Conservation (phyloP, 2,329 filamentous ascomycete genomes). For the Botrytis porri region DNA sequence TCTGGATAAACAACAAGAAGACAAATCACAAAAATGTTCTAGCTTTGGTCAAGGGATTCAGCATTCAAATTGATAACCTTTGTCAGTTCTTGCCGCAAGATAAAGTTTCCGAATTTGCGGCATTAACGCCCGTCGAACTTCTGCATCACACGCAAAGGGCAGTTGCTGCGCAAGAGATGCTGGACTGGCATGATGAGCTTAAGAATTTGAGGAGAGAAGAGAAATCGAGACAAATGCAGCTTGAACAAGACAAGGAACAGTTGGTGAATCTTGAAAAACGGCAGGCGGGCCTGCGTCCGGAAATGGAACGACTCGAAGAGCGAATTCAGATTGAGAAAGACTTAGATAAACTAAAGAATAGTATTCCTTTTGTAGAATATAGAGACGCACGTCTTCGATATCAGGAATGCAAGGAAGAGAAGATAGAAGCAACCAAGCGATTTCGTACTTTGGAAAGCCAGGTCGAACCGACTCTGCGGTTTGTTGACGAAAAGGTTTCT, state of each 20-base stretch:
- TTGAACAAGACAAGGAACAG: slow-evolving; percentile 57
- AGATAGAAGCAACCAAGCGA: slow-evolving; percentile 53
- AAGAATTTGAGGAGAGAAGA: slow-evolving; percentile 68
- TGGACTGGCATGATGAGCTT: slow-evolving; percentile 71
- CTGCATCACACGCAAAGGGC: slow-evolving; percentile 84
- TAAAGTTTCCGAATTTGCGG: slow-evolving; percentile 90
- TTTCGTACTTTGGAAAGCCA: slow-evolving; percentile 58
- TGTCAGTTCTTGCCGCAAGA: slow-evolving; percentile 98
- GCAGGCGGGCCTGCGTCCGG: slow-evolving; percentile 69
- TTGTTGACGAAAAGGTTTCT: slow-evolving; percentile 65
- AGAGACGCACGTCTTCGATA: slow-evolving; percentile 50
- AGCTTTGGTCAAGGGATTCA: slow-evolving; percentile 64
- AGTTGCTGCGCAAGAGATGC: slow-evolving; percentile 78
- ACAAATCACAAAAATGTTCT: slow-evolving; percentile 62
- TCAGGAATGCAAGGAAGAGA: slow-evolving; percentile 52
- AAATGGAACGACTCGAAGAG: slow-evolving; percentile 80
- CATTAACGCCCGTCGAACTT: slow-evolving; percentile 75
- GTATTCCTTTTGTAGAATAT: slow-evolving; percentile 65
- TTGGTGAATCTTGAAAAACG: slow-evolving; percentile 67
- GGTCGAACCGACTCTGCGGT: slow-evolving; percentile 65
- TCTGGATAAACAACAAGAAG: slow-evolving; percentile 68
- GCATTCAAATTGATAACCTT: slow-evolving; percentile 95
- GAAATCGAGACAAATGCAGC: slow-evolving; percentile 58
- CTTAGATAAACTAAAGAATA: slow-evolving; percentile 62
- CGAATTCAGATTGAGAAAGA: slow-evolving; percentile 64